phyloP scores from a whole-genome alignment of 805 yeast species.

The Wickerhamiella galacta region DNA sequence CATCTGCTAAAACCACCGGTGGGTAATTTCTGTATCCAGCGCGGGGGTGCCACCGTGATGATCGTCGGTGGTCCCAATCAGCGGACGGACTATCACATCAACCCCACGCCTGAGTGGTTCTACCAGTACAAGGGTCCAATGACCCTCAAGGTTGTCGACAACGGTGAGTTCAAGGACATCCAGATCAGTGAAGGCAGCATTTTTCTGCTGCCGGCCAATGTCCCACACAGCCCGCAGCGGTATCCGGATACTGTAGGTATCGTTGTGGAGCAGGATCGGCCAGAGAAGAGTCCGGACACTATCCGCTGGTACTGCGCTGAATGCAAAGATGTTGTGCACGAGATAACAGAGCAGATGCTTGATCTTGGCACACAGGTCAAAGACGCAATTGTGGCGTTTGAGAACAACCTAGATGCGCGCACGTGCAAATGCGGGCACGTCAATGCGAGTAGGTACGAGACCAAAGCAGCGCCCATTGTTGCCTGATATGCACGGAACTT shows the following conservation, averaged over 20 bases:
- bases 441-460: too few species aligned
- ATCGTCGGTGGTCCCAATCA: slow-evolving; percentile 93
- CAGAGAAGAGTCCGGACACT: slow-evolving; percentile 48
- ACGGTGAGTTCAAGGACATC: slow-evolving; percentile 59
- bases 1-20: slow-evolving; percentile 80
- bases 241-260: slow-evolving; percentile 74
- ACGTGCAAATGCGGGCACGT: slow-evolving; percentile 66
- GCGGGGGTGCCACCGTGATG: slow-evolving; percentile 90
- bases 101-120: slow-evolving; percentile 90
- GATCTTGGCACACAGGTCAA: slow-evolving; percentile 88
- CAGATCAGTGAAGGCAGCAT: slow-evolving; percentile 72
- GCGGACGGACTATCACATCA: slow-evolving; percentile 82
- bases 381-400: slow-evolving; percentile 59
- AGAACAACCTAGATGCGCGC: slow-evolving; percentile 40
- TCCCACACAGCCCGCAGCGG: slow-evolving; percentile 82
- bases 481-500: too few species aligned
- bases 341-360: slow-evolving; percentile 50
- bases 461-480: too few species aligned
- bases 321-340: slow-evolving; percentile 51
- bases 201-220: slow-evolving; percentile 68
- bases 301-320: slow-evolving; percentile 76
- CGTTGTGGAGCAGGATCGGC: slow-evolving; percentile 86
- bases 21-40: slow-evolving; percentile 73
- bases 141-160: slow-evolving; percentile 70
- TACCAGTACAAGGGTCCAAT: slow-evolving; percentile 74